Evolutionary conservation across 2,329 filamentous ascomycete species (phyloP).

Genomic region (Cladobotryum mycophilum): DNA sequence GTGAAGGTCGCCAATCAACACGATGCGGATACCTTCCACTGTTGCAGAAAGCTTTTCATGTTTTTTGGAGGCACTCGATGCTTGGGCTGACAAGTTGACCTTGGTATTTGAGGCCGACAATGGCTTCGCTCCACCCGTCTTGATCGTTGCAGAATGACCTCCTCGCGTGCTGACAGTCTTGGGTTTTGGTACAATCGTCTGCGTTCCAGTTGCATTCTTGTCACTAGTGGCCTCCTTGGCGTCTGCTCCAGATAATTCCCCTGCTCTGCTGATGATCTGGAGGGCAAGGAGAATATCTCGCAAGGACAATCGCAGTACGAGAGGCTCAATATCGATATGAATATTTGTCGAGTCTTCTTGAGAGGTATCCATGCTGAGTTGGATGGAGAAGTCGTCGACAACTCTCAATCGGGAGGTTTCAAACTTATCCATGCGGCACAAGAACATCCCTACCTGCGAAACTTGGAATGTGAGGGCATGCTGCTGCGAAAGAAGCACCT

Average conservation of each 20-base stretch:
- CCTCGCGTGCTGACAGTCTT: slow-evolving; percentile 52
- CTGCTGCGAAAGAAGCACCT: slow-evolving; percentile 87
- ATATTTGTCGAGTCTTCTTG: slow-evolving; percentile 65
- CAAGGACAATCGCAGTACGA: slow-evolving; percentile 83
- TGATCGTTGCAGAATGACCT: slow-evolving; percentile 43
- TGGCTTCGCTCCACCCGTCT: slow-evolving; percentile 34
- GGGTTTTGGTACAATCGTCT: slow-evolving; percentile 44
- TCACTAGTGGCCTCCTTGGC: slow-evolving; percentile 43
- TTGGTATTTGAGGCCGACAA: slow-evolving; percentile 24
- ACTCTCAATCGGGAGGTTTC: slow-evolving; percentile 86
- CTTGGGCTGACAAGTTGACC: slow-evolving; percentile 12
- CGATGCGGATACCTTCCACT: slow-evolving; percentile 82
- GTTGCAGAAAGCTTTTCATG: slow-evolving; percentile 78
- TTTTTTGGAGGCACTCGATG: slow-evolving; percentile 13
- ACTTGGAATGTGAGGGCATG: slow-evolving; percentile 91
- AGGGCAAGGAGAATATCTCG: slow-evolving; percentile 91
- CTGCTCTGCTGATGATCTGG: slow-evolving; percentile 86
- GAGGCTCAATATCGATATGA: slow-evolving; percentile 79
- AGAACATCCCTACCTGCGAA: slow-evolving; percentile 92
- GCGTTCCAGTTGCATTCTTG: slow-evolving; percentile 50
- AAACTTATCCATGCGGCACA: slow-evolving; percentile 97
- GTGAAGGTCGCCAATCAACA: slow-evolving; percentile 91
- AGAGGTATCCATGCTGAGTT: slow-evolving; percentile 75
- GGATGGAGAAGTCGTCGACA: slow-evolving; percentile 91
- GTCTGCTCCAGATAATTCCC: slow-evolving; percentile 70